Conservation (phyloP, 768 basidiomycete species). For the Auriscalpium vulgare region DNA sequence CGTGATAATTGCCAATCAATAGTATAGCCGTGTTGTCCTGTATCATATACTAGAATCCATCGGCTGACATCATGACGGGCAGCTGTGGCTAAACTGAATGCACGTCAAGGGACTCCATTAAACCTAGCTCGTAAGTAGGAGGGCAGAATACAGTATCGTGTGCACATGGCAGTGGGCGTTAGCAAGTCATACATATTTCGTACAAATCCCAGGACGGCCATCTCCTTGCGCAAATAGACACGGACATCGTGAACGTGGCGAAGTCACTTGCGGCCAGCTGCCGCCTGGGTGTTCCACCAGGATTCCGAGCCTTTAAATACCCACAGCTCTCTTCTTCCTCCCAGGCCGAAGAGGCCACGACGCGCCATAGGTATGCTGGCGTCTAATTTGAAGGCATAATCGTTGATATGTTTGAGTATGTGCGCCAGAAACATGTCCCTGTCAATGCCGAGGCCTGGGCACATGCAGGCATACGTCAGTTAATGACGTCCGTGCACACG, state of each 20-base stretch:
- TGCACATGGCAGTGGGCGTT: neutral
- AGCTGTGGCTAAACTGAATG: no score
- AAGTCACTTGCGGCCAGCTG: neutral
- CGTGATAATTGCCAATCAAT: no score
- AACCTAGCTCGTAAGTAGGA: neutral
- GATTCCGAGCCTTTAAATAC: slow-evolving; percentile 44
- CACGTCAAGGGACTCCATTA: no score
- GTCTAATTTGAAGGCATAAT: slow-evolving; percentile 53
- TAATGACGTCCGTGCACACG: neutral
- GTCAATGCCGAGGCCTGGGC: slow-evolving; percentile 26
- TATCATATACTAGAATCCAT: no score
- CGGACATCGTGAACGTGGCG: neutral
- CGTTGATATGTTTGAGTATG: slow-evolving; percentile 50
- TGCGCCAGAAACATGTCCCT: slow-evolving; percentile 53
- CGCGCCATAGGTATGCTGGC: slow-evolving; percentile 56
- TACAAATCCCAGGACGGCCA: neutral
- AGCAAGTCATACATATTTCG: neutral
- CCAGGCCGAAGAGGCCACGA: slow-evolving; percentile 29
- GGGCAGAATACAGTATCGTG: neutral
- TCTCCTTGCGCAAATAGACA: no score
- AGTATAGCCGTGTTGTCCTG: no score
- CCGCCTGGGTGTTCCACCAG: slow-evolving; percentile 10
- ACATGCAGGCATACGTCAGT: neutral
- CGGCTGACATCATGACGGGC: no score
- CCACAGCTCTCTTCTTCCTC: slow-evolving; percentile 49